Conservation (phyloP, 108 stramenopile species). For the Cyclotella choctawhatcheeana region DNA sequence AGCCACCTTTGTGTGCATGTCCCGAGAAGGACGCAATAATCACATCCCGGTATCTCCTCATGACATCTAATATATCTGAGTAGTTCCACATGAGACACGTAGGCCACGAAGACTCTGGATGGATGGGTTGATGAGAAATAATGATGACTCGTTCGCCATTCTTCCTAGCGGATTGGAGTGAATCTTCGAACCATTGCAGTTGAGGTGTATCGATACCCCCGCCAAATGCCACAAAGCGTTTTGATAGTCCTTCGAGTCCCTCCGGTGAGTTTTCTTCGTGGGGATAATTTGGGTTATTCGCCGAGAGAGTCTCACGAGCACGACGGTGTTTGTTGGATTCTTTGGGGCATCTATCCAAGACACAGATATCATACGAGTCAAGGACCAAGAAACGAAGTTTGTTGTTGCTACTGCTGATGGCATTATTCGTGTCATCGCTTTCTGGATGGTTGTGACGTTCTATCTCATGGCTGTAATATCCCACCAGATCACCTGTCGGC, state of each 20-base stretch:
- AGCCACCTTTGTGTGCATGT: constrained; percentile 88
- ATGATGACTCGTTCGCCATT: constrained; percentile 67
- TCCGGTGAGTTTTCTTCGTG: constrained; percentile 79
- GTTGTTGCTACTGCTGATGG: neutral
- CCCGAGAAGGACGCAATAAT: constrained; percentile 78
- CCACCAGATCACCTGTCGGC: constrained; percentile 52
- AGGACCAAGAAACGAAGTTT: constrained; percentile 71
- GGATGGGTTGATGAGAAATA: constrained; percentile 79
- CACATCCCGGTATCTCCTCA: constrained; percentile 64
- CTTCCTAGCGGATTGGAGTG: constrained; percentile 51
- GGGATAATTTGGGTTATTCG: constrained; percentile 76
- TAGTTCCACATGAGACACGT: constrained; percentile 88
- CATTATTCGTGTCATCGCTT: constrained; percentile 5
- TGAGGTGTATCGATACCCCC: constrained; percentile 74
- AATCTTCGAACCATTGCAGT: constrained; percentile 67
- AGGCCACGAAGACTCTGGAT: constrained; percentile 64
- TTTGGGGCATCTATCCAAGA: constrained; percentile 62
- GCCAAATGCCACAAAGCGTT: constrained; percentile 87
- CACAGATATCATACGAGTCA: constrained; percentile 77
- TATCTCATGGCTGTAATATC: constrained; percentile 44
- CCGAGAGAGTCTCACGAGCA: constrained; percentile 59
- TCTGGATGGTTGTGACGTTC: constrained; percentile 46
- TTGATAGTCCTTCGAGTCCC: constrained; percentile 60
- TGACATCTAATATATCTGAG: constrained; percentile 57
- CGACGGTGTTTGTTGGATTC: constrained; percentile 54